Percentiles rank a stretch among this genome's conserved stretches.
phyloP scores from a whole-genome alignment of 441 rosid species.

The Bruguiera hainesii region DNA sequence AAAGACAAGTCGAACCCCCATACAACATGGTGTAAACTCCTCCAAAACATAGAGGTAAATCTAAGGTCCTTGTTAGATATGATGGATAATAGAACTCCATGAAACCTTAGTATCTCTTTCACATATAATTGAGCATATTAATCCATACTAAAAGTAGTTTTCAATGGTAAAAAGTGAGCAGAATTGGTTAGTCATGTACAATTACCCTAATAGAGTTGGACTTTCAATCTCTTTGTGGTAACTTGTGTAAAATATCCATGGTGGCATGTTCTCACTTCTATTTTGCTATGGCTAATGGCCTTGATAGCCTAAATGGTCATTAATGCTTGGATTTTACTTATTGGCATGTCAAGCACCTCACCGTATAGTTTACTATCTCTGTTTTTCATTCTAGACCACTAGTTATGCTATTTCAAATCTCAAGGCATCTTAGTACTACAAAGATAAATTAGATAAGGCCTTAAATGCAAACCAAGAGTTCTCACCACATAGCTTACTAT shows the following conservation, averaged over 20 bases:
- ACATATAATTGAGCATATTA: neutral
- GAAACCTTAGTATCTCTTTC: neutral
- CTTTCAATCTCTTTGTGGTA: neutral
- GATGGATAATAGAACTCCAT: no score
- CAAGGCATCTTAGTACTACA: neutral
- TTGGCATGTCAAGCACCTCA: neutral
- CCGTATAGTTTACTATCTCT: neutral
- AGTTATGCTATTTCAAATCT: neutral
- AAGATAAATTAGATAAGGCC: neutral
- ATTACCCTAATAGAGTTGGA: neutral
- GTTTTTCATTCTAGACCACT: conserved; percentile 5
- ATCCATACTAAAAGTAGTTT: neutral
- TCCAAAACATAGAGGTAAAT: neutral
- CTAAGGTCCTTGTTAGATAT: neutral
- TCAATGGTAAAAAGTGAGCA: conserved; percentile 2
- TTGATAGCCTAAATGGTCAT: neutral
- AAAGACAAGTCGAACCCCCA: neutral
- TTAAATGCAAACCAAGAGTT: neutral
- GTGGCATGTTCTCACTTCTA: conserved; percentile 7
- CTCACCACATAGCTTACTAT: no score
- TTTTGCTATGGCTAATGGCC: neutral
- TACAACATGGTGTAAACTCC: neutral
- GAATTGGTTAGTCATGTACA: conserved; percentile 7
- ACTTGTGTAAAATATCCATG: neutral
- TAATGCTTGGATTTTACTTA: conserved; percentile 5